These are phyloP conservation scores for Bothriochloa decipiens DNA, from an alignment of 176 grass and related monocot genomes.

Conservation along the genomic window DNA sequence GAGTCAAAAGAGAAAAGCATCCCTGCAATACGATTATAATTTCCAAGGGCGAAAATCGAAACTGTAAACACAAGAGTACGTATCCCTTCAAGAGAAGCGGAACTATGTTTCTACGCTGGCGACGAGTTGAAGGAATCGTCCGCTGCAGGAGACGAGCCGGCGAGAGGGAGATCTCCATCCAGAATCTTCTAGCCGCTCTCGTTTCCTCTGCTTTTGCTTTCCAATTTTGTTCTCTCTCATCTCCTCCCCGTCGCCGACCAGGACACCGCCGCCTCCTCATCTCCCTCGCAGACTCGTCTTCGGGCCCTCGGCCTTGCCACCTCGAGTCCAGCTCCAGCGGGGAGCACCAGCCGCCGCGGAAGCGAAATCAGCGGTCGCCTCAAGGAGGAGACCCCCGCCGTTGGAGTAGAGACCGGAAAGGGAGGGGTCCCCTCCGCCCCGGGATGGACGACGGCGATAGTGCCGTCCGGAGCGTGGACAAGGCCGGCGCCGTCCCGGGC, in stretches of 20 bases:
- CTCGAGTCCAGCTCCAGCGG: not conserved
- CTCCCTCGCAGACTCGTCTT: not conserved
- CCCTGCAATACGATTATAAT: too few relatives aligned
- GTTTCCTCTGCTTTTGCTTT: conserved; percentile 39
- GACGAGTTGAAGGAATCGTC: conserved; percentile 8
- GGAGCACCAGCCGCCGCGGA: not conserved
- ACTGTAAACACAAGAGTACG: fast-evolving
- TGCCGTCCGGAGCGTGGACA: conserved; percentile 56
- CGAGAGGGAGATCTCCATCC: conserved; percentile 35
- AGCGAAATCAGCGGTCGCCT: not conserved
- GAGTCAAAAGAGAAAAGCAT: too few relatives aligned
- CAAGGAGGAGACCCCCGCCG: not conserved
- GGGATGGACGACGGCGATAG: conserved; percentile 73
- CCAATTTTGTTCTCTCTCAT: conserved; percentile 39
- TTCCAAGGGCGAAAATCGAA: not conserved
- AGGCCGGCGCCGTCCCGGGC: conserved; percentile 45
- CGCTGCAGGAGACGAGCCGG: not conserved
- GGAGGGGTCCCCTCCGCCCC: conserved; percentile 10
- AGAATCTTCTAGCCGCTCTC: conserved; percentile 50
- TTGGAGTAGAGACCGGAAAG: not conserved
- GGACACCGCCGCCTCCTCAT: not conserved
- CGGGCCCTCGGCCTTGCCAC: not conserved
- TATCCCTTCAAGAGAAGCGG: not conserved
- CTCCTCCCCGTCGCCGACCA: conserved; percentile 26
- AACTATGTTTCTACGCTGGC: fast-evolving